phyloP scores from a whole-genome alignment of 1,139 yeast genomes.

The Yamadazyma dendronema region DNA sequence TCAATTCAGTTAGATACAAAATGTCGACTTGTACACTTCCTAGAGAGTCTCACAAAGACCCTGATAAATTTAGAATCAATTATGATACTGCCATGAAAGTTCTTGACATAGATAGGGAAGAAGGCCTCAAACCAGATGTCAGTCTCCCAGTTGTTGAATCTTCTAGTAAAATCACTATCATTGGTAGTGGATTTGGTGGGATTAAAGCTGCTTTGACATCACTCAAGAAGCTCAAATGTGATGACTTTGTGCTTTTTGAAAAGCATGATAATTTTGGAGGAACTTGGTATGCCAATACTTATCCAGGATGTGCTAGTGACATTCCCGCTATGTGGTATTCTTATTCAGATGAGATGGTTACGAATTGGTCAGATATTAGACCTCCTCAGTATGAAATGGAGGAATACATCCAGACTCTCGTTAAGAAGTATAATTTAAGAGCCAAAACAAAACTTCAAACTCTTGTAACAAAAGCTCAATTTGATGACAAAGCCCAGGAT shows the following conservation, averaged over 20 bases:
- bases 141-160: constrained; percentile 23
- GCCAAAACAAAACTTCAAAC: constrained; percentile 31
- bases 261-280: constrained; percentile 49
- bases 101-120: constrained; percentile 18
- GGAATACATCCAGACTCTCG: constrained; percentile 42
- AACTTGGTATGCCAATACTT: constrained; percentile 54
- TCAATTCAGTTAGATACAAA: not conserved
- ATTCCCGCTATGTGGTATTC: constrained; percentile 52
- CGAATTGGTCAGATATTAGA: constrained; percentile 43
- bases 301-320: constrained; percentile 55
- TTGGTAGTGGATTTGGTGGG: constrained; percentile 54
- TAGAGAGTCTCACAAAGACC: constrained; percentile 33
- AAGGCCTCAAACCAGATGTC: constrained; percentile 14
- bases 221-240: constrained; percentile 25
- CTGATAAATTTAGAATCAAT: constrained; percentile 29
- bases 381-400: constrained; percentile 52
- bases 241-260: constrained; percentile 42
- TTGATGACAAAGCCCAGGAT: constrained; percentile 28
- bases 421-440: constrained; percentile 31
- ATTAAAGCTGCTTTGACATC: constrained; percentile 33
- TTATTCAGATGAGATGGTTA: constrained; percentile 38
- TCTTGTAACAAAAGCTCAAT: constrained; percentile 26
- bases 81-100: constrained; percentile 27
- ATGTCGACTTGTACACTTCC: constrained; percentile 25
- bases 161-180: constrained; percentile 33